phyloP scores from a whole-genome alignment of 2,329 filamentous ascomycete species.

The Bretziella fagacearum region DNA sequence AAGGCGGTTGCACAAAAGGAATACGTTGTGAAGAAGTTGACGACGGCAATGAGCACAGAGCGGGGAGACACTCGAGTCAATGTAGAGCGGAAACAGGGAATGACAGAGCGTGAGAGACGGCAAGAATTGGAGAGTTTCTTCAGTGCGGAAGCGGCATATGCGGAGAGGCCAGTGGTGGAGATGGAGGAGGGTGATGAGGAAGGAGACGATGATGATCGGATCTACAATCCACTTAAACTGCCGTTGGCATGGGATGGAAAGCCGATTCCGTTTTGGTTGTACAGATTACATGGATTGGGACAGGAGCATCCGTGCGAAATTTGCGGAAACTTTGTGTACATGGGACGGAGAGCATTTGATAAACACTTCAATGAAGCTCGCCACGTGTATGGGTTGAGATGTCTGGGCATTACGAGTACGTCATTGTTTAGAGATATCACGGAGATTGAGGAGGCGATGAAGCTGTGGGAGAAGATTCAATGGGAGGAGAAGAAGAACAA shows the following conservation, averaged over 20 bases:
- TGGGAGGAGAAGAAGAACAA: conserved; percentile 64
- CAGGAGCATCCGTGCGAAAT: conserved; percentile 94
- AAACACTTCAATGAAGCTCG: conserved; percentile 95
- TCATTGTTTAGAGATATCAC: conserved; percentile 88
- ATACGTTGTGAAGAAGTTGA: conserved; percentile 62
- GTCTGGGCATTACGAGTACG: conserved; percentile 82
- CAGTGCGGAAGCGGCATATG: conserved; percentile 26
- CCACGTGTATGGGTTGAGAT: conserved; percentile 87
- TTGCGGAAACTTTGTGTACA: conserved; percentile 97
- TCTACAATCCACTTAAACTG: conserved; percentile 93
- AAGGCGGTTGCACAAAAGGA: conserved; percentile 81
- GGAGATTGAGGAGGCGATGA: conserved; percentile 71
- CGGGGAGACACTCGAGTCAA: conserved; percentile 82
- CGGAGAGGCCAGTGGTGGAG: conserved; percentile 28
- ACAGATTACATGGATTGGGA: conserved; percentile 86
- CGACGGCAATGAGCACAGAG: conserved; percentile 69
- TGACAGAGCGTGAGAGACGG: conserved; percentile 91
- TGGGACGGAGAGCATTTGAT: conserved; percentile 87
- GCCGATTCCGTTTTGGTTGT: conserved; percentile 97
- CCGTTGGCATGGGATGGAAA: conserved; percentile 97
- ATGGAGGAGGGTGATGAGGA: conserved; percentile 49
- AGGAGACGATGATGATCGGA: conserved; percentile 66
- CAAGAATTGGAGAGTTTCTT: conserved; percentile 84
- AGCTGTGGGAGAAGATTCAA: conserved; percentile 86
- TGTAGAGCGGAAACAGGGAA: conserved; percentile 88